Evolutionary conservation across 148 eudicot species (phyloP), one percentile per base, ranked within the genome.

Genomic region (Vaccinium vitisidaea): DNA sequence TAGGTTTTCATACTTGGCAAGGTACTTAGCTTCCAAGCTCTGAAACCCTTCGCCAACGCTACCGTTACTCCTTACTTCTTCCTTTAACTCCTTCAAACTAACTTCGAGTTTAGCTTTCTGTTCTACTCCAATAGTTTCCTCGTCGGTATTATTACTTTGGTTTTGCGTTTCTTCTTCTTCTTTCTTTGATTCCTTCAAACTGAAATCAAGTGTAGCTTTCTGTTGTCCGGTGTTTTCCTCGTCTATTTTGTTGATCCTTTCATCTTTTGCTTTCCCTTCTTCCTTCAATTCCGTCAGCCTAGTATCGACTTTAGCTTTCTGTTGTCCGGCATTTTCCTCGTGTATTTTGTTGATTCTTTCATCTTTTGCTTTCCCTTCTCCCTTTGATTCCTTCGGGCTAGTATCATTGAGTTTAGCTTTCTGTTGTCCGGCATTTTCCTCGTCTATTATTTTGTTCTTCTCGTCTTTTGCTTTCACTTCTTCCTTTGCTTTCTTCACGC

Each of bases 141-240:
- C 43, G 43, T 39, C 36, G 36, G 36, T 32, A 32, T 32, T 32
- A 32, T 39, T 39, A 3, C 5, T 39, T 2, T 61, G 67, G 25
- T 25, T 61, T 21, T 11, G n/a, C 69, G 0, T 39, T 39, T 21
- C 69, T 1, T 61, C 67, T 11, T 21, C 69, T 25, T 25, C n/a
- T 21, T 9, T n/a, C 3, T 18, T 1, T 8, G 19, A 58, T 6
- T 18, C 0, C 19, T 19, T 2, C n/a, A 1, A 0, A 0, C 7
- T 58, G 1, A 4, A 1, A 3, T 58, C 65, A 18, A 58, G 23
- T 58, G 19, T 19, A 19, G 65, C 65, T 6, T 6, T 58, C 2
- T 58, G 0, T 6, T 0, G n/a, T 18, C 2, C 9, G 2, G 65
- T 18, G 5, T 18, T 58, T 58, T 58, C 23, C 65, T 19, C 8